phyloP scores from a whole-genome alignment of 805 yeast species.

The Kregervanrija delftensis region DNA sequence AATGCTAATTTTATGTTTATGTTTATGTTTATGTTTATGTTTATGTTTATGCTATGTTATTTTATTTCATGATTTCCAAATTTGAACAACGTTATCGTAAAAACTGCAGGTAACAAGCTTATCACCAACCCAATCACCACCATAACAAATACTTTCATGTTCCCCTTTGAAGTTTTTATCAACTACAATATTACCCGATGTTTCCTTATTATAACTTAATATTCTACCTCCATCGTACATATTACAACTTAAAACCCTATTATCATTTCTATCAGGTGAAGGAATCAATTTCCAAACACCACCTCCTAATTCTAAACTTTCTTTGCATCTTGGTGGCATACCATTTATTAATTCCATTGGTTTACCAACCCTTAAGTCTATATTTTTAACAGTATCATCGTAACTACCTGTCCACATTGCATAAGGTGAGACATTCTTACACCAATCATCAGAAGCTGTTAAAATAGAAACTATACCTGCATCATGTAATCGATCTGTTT shows the following conservation, averaged over 20 bases:
- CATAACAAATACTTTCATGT: slow-evolving; percentile 92
- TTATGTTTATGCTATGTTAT: too few relatives aligned
- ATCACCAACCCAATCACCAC: slow-evolving; percentile 77
- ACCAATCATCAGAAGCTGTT: slow-evolving; percentile 41
- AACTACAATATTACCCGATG: slow-evolving; percentile 23
- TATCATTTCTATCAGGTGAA: slow-evolving; percentile 33
- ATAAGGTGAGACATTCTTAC: slow-evolving; percentile 28
- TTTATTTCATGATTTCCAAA: slow-evolving; percentile 41
- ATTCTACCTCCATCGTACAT: slow-evolving; percentile 94
- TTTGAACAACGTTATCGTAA: slow-evolving; percentile 76
- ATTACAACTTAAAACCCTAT: slow-evolving; percentile 69
- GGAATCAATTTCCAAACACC: slow-evolving; percentile 94
- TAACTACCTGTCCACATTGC: slow-evolving; percentile 83
- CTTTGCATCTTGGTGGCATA: slow-evolving; percentile 41
- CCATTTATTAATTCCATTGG: slow-evolving; percentile 26
- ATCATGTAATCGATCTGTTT: slow-evolving; percentile 56
- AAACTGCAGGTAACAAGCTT: slow-evolving; percentile 79
- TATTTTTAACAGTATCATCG: slow-evolving; percentile 67
- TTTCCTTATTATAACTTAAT: slow-evolving; percentile 30
- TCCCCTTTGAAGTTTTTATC: slow-evolving; percentile 49
- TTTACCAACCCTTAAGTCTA: slow-evolving; percentile 56
- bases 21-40: too few relatives aligned
- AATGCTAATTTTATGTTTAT: too few relatives aligned
- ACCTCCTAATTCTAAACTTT: slow-evolving; percentile 61
- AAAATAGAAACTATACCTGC: slow-evolving; percentile 90